These are phyloP conservation scores for Borovskyia barvae DNA, from an alignment of 208 protist species.

Conservation along the genomic window DNA sequence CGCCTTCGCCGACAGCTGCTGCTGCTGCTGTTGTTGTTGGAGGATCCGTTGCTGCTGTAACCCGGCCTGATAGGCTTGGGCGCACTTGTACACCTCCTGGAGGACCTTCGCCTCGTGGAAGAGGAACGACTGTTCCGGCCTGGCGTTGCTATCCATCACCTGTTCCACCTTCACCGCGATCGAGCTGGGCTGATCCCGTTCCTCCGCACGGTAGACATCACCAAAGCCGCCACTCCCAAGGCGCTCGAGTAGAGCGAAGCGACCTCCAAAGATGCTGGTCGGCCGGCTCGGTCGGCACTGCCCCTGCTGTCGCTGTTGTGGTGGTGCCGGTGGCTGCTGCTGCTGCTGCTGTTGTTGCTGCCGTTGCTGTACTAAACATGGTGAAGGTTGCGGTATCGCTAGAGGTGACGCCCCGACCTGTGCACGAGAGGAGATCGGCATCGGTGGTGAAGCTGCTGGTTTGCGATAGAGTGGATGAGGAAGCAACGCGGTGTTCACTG, in stretches of 20 bases:
- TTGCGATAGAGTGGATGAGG: not conserved
- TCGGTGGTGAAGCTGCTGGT: not conserved
- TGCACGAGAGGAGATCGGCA: too few species aligned
- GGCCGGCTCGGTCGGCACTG: not conserved
- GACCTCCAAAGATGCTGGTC: conserved; percentile 39
- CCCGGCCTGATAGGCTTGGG: conserved; percentile 8
- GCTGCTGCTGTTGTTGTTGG: not conserved
- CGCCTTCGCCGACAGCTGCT: not conserved
- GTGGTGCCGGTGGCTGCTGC: not conserved
- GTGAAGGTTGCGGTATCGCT: not conserved
- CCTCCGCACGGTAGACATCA: conserved; percentile 93
- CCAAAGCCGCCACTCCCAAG: conserved; percentile 98
- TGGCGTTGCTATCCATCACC: conserved; percentile 32
- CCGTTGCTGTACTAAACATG: not conserved
- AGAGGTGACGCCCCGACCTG: not conserved
- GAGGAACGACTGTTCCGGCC: conserved; percentile 92
- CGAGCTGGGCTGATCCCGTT: conserved; percentile 25
- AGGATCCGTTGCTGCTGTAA: conserved; percentile 2
- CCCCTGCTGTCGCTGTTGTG: not conserved
- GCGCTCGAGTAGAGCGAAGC: conserved; percentile 42
- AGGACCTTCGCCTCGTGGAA: conserved; percentile 95
- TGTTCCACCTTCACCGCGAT: conserved; percentile 62
- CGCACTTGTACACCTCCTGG: conserved; percentile 67
- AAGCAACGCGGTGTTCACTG: not conserved
- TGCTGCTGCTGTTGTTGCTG: not conserved